A percentile compares a stretch with the other conserved stretches of the same genome.
phyloP scores from a whole-genome alignment of 176 grass and related monocot species.

The Carex pumila region DNA sequence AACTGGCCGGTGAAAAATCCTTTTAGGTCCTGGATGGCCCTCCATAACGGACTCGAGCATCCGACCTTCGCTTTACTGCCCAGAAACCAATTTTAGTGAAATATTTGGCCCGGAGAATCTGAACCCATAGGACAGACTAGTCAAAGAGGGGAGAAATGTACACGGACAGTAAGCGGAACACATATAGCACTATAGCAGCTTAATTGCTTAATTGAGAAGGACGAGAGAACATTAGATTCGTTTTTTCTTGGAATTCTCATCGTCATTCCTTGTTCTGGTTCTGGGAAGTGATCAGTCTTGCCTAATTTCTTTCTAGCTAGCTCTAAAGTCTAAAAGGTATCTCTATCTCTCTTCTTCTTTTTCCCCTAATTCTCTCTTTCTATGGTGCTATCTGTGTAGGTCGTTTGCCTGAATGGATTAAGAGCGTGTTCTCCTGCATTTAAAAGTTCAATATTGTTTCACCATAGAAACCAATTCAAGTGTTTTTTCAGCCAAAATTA shows the following conservation, averaged over 20 bases:
- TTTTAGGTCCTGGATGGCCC: no score
- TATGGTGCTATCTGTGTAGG: neutral
- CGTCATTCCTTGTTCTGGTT: neutral
- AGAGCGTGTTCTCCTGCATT: no score
- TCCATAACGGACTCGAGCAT: no score
- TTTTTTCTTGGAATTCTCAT: neutral
- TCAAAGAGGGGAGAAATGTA: no score
- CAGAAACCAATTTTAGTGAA: no score
- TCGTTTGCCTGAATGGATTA: neutral
- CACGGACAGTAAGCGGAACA: no score
- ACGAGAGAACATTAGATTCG: no score
- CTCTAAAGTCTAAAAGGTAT: neutral
- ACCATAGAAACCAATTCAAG: neutral
- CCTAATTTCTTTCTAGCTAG: neutral
- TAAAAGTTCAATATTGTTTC: neutral
- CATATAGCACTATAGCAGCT: no score
- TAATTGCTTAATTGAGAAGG: neutral
- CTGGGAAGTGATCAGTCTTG: neutral
- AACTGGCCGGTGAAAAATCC: no score
- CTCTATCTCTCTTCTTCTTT: neutral
- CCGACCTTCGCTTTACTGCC: no score
- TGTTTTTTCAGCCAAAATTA: neutral
- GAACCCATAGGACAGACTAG: no score
- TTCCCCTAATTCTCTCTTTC: neutral
- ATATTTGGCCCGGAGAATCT: no score